Percentiles rank a stretch among this genome's conserved stretches.
Evolutionary conservation across 371 early-diverging fungal species (phyloP).

Genomic region (Apophysomyces elegans): DNA sequence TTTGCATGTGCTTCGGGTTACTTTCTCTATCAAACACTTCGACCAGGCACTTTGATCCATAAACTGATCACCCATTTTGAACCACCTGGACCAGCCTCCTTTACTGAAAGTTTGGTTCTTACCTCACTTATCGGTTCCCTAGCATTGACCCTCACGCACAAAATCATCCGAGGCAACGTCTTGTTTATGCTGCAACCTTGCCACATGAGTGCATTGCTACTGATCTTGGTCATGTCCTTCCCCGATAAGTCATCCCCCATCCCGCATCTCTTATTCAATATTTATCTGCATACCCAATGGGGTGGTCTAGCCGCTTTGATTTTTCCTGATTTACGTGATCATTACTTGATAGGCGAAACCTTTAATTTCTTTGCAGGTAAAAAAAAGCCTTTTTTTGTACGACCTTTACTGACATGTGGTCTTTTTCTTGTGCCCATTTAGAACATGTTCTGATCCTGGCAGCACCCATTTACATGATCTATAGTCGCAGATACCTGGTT

Average conservation of each 20-base stretch:
- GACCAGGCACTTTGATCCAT: slow-evolving; percentile 43
- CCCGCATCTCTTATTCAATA: slow-evolving; percentile 58
- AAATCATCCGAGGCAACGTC: slow-evolving; percentile 49
- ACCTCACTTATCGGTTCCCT: slow-evolving; percentile 45
- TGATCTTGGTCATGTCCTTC: slow-evolving; percentile 53
- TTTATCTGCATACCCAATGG: slow-evolving; percentile 69
- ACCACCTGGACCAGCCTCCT: slow-evolving; percentile 39
- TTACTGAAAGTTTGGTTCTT: slow-evolving; percentile 47
- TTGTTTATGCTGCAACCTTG: slow-evolving; percentile 69
- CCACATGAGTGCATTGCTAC: slow-evolving; percentile 61
- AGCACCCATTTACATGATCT: slow-evolving; percentile 64
- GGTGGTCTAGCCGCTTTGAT: slow-evolving; percentile 61
- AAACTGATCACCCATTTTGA: slow-evolving; percentile 35
- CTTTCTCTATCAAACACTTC: slow-evolving; percentile 47
- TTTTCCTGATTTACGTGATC: slow-evolving; percentile 63
- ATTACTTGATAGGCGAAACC: slow-evolving; percentile 54
- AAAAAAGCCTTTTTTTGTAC: neutral
- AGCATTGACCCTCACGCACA: slow-evolving; percentile 50
- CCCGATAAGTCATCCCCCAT: slow-evolving; percentile 44
- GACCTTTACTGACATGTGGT: slow-evolving; percentile 7
- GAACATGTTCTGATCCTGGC: slow-evolving; percentile 60
- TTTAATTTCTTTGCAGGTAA: slow-evolving; percentile 68
- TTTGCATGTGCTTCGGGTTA: slow-evolving; percentile 45
- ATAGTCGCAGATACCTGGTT: slow-evolving; percentile 59
- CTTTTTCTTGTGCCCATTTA: slow-evolving; percentile 15